Evolutionary conservation across 768 basidiomycete species (phyloP).

Genomic region (Neoboletus magnificus): DNA sequence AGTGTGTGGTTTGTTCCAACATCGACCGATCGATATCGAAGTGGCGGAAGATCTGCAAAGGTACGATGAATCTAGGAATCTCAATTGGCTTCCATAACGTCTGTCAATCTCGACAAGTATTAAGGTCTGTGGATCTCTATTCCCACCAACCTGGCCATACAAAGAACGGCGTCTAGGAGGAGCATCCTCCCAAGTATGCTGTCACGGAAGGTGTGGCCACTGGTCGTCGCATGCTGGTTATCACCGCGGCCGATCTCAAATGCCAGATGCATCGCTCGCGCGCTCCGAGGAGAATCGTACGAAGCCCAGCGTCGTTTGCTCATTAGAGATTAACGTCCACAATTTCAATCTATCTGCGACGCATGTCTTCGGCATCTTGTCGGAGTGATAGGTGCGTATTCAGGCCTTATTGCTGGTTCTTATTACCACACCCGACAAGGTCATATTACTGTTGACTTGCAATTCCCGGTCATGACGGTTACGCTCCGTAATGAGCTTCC

Average conservation of each 20-base stretch:
- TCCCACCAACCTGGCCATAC: slow-evolving; percentile 3
- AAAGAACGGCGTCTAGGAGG: slow-evolving; percentile 14
- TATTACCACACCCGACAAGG: background rate
- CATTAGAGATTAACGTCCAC: slow-evolving; percentile 24
- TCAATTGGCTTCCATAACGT: slow-evolving; percentile 3
- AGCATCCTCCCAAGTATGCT: background rate
- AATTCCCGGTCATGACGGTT: background rate
- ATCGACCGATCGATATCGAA: slow-evolving; percentile 17
- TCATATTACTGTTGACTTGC: background rate
- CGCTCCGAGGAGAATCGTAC: slow-evolving; percentile 26
- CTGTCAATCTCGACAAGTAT: slow-evolving; percentile 23
- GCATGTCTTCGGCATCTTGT: background rate
- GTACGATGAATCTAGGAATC: slow-evolving; percentile 20
- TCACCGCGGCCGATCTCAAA: slow-evolving; percentile 27
- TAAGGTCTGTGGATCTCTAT: slow-evolving; percentile 15
- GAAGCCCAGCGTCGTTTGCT: background rate
- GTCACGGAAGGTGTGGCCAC: slow-evolving; percentile 3
- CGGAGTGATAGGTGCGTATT: background rate
- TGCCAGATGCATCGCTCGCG: slow-evolving; percentile 1
- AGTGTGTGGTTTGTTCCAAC: background rate
- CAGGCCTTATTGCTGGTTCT: background rate
- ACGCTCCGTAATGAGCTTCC: background rate
- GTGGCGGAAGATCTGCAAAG: slow-evolving; percentile 20
- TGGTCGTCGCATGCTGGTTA: slow-evolving; percentile 4
- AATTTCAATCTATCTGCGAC: slow-evolving; percentile 7